Base-by-base conservation (phyloP, 768 basidiomycete species). In the Leccinum uliginosum region DNA sequence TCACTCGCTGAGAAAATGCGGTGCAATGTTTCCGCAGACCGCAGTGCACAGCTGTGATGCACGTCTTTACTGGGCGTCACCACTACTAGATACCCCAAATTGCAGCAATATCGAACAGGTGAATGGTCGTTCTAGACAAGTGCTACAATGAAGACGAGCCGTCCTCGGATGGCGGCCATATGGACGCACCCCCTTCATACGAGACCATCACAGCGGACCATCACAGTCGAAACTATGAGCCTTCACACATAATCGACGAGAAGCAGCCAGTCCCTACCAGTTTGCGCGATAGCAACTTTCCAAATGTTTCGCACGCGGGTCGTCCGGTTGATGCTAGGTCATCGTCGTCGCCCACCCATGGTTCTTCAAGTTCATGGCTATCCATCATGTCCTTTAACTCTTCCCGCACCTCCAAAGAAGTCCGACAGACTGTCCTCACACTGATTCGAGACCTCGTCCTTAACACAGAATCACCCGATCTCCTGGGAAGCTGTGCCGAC, bases 391-490 rank as follows among this genome's bases (percentile, higher is more conserved):
- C 65, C 21, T 65, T 65, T 30, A 38, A 56, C 56, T 56, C 64
- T 3, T 62, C 70, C 2, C 65, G 65, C 21, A 61, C 69, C 6
- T 66, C 76, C 4, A 75, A 77, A 44, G 80, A 86, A 62, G 78
- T 86, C 2, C 76, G 76, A 4, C 66, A 67, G 29, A 86, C 85
- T 2, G 77, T 85, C 4, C 71, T 78, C 2, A 73, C 76, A 1
- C 78, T 87, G 19, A 60, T 87, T 14, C 80, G 81, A 5, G 85
- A 86, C 63, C 72, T 85, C 27, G 80, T 84, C 65, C 12, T 66
- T 56, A 53, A 61, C 23, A 29, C 46, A 10, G 59, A 65, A 3
- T 64, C 69, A 2, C 55, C 62, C 30, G 24, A 65, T 50, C 52
- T 66, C 47, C 49, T 69, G 57, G 26, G 64, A 64, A 54, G 61